phyloP scores from a whole-genome alignment of 441 rosid species.

The Pelargonium cotyledonis region DNA sequence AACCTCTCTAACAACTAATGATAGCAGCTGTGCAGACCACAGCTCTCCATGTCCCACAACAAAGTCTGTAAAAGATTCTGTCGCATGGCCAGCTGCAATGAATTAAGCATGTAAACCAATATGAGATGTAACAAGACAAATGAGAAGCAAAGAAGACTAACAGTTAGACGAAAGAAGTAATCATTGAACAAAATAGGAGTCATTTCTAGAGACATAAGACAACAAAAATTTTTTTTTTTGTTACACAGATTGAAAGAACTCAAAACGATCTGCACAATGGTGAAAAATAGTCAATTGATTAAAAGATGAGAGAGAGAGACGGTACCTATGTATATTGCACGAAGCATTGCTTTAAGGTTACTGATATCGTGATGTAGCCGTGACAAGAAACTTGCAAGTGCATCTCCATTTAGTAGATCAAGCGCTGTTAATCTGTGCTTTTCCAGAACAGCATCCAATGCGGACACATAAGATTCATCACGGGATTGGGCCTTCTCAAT shows the following conservation, averaged over 20 bases:
- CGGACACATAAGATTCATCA: conserved; percentile 73
- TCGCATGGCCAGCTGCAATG: conserved; percentile 88
- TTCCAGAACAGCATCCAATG: conserved; percentile 64
- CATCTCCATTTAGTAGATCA: conserved; percentile 74
- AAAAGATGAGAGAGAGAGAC: not conserved
- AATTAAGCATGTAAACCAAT: not conserved
- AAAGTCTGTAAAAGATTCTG: conserved; percentile 90
- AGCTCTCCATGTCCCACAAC: conserved; percentile 95
- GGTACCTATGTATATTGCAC: conserved; percentile 90
- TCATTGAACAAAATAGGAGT: not conserved
- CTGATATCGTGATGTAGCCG: conserved; percentile 60
- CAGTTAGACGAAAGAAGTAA: conserved; percentile 2
- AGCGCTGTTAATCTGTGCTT: conserved; percentile 67
- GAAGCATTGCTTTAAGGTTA: conserved; percentile 92
- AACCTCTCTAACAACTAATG: conserved; percentile 77
- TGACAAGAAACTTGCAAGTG: conserved; percentile 58
- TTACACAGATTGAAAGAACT: not conserved
- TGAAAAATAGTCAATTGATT: not conserved
- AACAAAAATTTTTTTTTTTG: not conserved
- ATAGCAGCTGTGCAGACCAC: conserved; percentile 93
- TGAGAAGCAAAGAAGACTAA: not conserved
- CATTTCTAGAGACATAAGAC: too few relatives aligned
- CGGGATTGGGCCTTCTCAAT: conserved; percentile 68
- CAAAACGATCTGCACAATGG: not conserved
- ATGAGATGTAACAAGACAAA: not conserved